Evolutionary conservation across 2,329 filamentous ascomycete genomes (phyloP), one percentile per base, ranked within the genome.

Genomic region (Neoarthrinium moseri): DNA sequence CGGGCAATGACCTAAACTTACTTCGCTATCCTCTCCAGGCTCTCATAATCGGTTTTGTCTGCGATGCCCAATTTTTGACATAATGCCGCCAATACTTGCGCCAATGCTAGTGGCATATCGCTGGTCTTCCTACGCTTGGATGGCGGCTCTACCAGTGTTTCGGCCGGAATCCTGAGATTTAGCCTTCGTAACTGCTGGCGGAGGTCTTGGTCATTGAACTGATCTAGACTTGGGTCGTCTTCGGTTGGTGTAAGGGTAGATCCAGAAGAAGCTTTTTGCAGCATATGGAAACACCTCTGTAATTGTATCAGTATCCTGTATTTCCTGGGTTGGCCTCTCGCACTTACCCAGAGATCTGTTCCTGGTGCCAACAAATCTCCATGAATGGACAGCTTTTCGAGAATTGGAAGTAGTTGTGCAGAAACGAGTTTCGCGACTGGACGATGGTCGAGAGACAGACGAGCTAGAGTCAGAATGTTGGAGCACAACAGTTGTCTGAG

Each of bases 281-380:
- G 52, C 8, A 67, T 43, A 20, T 57, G 50, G 5, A 61, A 45
- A 37, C 60, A 65, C 47, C 53, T 58, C 65, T 68, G 50, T 34
- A 22, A 62, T 51, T 21, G 56, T 4, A 27, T 27, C 42, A 29
- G 37, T 13, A 22, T 33, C 2, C 15, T 23, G 12, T 4, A 18
- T 40, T 29, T 29, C 8, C 26, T 8, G n/a, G 8, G 8, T n/a
- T 7, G 8, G n/a, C 8, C n/a, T 7, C n/a, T 29, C 8, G 8
- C 33, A 53, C 65, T 52, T 62, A 75, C 73, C 66, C 65, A 68
- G 41, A 74, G 50, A 50, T 77, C 73, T 4, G 63, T 68, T 21
- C 60, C 60, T 27, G 64, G 59, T 10, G 58, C 55, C 17, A 68
- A 49, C 2, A 53, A 49, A 1, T 62, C 57, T 43, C 62, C 59